Evolutionary conservation across 108 stramenopile genomes (phyloP).

Genomic region (Stephanodiscus minutulus): DNA sequence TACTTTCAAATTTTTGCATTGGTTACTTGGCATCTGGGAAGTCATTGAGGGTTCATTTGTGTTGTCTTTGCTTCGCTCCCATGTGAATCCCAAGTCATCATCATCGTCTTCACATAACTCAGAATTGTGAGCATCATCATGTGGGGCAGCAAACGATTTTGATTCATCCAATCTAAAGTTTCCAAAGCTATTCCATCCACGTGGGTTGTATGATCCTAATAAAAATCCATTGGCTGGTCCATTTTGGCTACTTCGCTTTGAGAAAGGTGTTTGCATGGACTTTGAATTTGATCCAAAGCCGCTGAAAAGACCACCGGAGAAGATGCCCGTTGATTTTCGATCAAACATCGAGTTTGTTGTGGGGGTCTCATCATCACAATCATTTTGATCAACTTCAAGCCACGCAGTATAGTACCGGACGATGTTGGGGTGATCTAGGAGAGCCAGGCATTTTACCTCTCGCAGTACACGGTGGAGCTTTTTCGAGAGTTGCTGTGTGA

Average conservation of each 20-base stretch:
- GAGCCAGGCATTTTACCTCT: slow-evolving; percentile 93
- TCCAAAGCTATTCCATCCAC: slow-evolving; percentile 56
- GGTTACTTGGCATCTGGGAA: slow-evolving; percentile 4
- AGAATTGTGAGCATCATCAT: neutral
- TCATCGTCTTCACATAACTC: slow-evolving; percentile 27
- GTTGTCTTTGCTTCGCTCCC: slow-evolving; percentile 36
- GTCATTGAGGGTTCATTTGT: slow-evolving; percentile 8
- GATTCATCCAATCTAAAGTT: slow-evolving; percentile 41
- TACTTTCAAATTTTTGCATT: slow-evolving; percentile 18
- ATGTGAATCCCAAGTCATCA: slow-evolving; percentile 47
- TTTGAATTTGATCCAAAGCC: slow-evolving; percentile 42
- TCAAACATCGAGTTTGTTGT: slow-evolving; percentile 24
- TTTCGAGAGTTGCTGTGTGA: slow-evolving; percentile 61
- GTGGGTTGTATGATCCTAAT: slow-evolving; percentile 44
- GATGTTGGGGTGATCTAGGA: slow-evolving; percentile 92
- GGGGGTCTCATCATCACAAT: slow-evolving; percentile 34
- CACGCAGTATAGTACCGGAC: slow-evolving; percentile 98
- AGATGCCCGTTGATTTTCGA: slow-evolving; percentile 11
- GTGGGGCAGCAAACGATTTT: slow-evolving; percentile 18
- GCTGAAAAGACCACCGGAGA: slow-evolving; percentile 30
- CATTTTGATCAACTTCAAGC: slow-evolving; percentile 78
- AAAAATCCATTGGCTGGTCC: slow-evolving; percentile 17
- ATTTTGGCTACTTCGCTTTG: slow-evolving; percentile 17
- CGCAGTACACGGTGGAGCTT: slow-evolving; percentile 86
- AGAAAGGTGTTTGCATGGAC: slow-evolving; percentile 3